These are phyloP conservation scores for Mycena crocata DNA, from an alignment of 768 basidiomycete species.

Conservation along the genomic window DNA sequence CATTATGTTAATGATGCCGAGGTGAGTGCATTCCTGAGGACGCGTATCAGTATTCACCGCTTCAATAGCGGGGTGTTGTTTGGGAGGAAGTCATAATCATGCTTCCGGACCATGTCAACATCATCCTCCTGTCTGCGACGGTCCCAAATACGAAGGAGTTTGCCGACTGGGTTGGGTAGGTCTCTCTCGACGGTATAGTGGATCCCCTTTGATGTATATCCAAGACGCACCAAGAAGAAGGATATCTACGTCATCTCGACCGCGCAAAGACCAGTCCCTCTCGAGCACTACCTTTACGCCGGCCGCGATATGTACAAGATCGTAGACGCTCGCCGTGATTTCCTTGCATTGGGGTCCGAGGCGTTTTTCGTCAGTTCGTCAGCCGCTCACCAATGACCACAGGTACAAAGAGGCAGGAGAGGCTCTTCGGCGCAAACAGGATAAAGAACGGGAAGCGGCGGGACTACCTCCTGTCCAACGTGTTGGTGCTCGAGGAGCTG, in stretches of 20 bases:
- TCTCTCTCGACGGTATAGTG: slow-evolving; percentile 13
- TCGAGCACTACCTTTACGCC: slow-evolving; percentile 97
- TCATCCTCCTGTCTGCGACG: slow-evolving; percentile 96
- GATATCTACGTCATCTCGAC: slow-evolving; percentile 99
- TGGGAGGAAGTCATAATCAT: slow-evolving; percentile 99
- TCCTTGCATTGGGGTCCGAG: slow-evolving; percentile 74
- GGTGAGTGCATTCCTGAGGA: slow-evolving; percentile 55
- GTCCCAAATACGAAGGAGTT: slow-evolving; percentile 99
- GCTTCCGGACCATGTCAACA: slow-evolving; percentile 98
- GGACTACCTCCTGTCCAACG: slow-evolving; percentile 89
- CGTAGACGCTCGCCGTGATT: slow-evolving; percentile 84
- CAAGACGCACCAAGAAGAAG: slow-evolving; percentile 97
- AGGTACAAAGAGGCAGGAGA: slow-evolving; percentile 94
- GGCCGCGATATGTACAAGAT: slow-evolving; percentile 95
- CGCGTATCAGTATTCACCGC: slow-evolving; percentile 16
- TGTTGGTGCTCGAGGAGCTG: slow-evolving; percentile 82
- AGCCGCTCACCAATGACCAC: slow-evolving; percentile 8
- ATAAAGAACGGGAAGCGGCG: slow-evolving; percentile 97
- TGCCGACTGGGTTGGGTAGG: slow-evolving; percentile 99
- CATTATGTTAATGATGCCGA: slow-evolving; percentile 99
- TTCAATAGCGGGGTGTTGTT: slow-evolving; percentile 89
- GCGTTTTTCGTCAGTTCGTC: slow-evolving; percentile 4
- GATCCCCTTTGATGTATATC: slow-evolving; percentile 16
- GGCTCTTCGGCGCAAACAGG: slow-evolving; percentile 92
- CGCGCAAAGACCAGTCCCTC: slow-evolving; percentile 93